Percentiles rank a stretch among this genome's conserved stretches.
These are phyloP conservation scores for Trypanosoma scelopori DNA, from an alignment of 208 protist species.

Conservation along the genomic window DNA sequence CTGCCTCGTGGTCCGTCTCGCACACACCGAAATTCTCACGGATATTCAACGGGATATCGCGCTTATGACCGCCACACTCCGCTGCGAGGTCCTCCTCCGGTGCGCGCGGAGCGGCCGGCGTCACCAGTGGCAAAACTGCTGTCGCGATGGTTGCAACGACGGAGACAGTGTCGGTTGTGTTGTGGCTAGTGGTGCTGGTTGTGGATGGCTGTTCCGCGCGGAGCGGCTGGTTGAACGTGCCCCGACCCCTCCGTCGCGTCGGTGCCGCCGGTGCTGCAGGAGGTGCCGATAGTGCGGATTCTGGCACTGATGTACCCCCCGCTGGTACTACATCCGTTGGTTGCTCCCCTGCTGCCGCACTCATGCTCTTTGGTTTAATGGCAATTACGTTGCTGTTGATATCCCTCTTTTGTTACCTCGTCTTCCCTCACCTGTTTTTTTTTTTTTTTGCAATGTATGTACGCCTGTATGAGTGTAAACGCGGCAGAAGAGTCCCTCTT, in stretches of 20 bases:
- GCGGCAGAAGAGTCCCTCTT: background rate
- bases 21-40: slow-evolving; percentile 45
- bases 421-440: too few species aligned
- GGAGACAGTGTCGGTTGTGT: slow-evolving; percentile 39
- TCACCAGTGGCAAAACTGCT: slow-evolving; percentile 48
- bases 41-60: slow-evolving; percentile 48
- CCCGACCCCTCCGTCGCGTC: slow-evolving; percentile 64
- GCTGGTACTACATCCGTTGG: background rate
- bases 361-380: too few species aligned
- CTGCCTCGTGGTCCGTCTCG: slow-evolving; percentile 42
- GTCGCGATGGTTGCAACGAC: slow-evolving; percentile 49
- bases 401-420: background rate
- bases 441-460: too few species aligned
- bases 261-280: slow-evolving; percentile 30
- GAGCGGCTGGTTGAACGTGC: slow-evolving; percentile 63
- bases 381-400: background rate
- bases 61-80: slow-evolving; percentile 44
- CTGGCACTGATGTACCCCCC: background rate
- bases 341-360: too few species aligned
- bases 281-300: slow-evolving; percentile 5
- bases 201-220: slow-evolving; percentile 61
- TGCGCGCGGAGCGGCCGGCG: slow-evolving; percentile 20
- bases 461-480: too few species aligned
- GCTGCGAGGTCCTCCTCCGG: slow-evolving; percentile 40
- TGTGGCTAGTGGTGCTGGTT: slow-evolving; percentile 13